Evolutionary conservation across 371 early-diverging fungal species (phyloP).

Genomic region (Mucor velutinosus): DNA sequence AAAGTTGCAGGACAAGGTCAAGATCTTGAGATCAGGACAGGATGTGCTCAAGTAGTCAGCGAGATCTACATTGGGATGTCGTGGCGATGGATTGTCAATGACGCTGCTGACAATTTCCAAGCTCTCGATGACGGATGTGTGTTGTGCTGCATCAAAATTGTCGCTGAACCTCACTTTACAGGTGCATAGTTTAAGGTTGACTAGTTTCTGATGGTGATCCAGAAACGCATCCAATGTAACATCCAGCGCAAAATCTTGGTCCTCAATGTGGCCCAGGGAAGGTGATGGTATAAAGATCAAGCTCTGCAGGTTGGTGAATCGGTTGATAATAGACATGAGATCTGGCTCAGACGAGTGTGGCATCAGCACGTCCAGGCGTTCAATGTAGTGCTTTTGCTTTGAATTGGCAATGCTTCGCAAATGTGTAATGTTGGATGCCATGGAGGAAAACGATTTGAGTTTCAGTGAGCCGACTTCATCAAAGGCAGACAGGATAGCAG

Average conservation of each 20-base stretch:
- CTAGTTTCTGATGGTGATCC: background rate
- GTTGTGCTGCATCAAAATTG: background rate
- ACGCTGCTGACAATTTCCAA: background rate
- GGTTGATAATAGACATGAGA: background rate
- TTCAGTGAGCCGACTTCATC: background rate
- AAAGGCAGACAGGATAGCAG: background rate
- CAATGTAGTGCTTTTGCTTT: background rate
- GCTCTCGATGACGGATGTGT: background rate
- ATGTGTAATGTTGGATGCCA: background rate
- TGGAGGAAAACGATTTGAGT: background rate
- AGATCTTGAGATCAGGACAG: background rate
- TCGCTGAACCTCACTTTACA: background rate
- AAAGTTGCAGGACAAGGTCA: background rate
- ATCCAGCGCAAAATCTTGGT: background rate
- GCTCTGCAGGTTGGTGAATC: background rate
- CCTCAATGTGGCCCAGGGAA: background rate
- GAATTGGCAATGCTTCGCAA: background rate
- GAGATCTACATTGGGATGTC: background rate
- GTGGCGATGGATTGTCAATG: background rate
- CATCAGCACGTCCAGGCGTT: background rate
- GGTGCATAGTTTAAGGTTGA: background rate
- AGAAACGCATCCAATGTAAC: background rate
- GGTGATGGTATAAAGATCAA: background rate
- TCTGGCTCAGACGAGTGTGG: background rate
- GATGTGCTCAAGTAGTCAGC: background rate